A percentile compares a stretch with the other conserved stretches of the same genome.
phyloP scores from a whole-genome alignment of 768 basidiomycete species.

The Termitomyces sp. region DNA sequence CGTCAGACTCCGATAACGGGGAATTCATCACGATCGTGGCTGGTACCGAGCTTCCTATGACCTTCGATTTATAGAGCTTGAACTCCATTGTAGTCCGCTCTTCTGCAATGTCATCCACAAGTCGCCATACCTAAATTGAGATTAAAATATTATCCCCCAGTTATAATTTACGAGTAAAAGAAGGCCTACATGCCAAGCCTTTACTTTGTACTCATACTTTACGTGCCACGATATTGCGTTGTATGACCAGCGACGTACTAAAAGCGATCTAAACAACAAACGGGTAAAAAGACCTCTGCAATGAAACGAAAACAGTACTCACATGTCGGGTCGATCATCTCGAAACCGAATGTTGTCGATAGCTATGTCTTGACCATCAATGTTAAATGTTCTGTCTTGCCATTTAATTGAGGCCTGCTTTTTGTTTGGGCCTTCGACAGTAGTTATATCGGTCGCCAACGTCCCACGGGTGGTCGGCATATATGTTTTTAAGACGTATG shows the following conservation, averaged over 20 bases:
- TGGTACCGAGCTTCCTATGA: not conserved
- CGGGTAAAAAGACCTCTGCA: not conserved
- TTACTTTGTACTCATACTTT: constrained; percentile 1
- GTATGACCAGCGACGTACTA: constrained; percentile 4
- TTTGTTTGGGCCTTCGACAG: not conserved
- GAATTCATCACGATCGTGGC: not conserved
- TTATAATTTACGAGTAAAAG: not conserved
- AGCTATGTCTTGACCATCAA: not conserved
- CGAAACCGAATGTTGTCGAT: not conserved
- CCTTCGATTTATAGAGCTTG: constrained; percentile 3
- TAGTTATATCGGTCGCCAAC: not conserved
- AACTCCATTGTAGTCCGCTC: not conserved
- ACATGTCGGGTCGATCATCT: not conserved
- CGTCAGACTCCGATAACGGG: not conserved
- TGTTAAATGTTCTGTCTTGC: not conserved
- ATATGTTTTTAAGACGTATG: not conserved
- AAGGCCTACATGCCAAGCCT: constrained; percentile 1
- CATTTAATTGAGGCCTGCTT: not conserved
- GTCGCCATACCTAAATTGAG: constrained; percentile 1
- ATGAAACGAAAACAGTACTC: not conserved
- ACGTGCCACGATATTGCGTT: constrained; percentile 1
- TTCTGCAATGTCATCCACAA: not conserved
- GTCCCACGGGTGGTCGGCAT: not conserved
- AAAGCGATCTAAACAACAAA: not conserved
- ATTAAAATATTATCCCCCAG: not conserved